phyloP scores from a whole-genome alignment of 1,284 basidiomycete species.

The Phylloporus gajari region DNA sequence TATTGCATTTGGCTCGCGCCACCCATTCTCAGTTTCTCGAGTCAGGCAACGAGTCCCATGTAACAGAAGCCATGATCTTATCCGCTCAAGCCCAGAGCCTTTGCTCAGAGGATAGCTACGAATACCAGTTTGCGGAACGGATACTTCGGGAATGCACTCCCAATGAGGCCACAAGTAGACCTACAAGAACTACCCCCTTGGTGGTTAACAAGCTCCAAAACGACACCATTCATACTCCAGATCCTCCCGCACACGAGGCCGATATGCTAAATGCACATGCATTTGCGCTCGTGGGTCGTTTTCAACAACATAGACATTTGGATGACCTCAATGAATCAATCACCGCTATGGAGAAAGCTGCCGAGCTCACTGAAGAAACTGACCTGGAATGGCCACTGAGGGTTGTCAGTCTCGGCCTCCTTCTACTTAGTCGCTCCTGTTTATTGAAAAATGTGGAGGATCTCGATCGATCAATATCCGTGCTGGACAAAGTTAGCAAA shows the following conservation, averaged over 20 bases:
- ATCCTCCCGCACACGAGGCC: background rate
- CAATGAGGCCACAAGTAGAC: background rate
- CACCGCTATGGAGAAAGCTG: background rate
- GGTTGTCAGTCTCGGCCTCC: background rate
- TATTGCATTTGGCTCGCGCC: background rate
- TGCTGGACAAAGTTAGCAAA: background rate
- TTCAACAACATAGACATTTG: background rate
- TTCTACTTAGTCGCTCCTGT: background rate
- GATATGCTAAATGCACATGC: background rate
- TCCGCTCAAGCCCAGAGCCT: background rate
- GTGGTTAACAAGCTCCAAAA: too few relatives aligned
- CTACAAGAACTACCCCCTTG: background rate
- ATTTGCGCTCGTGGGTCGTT: background rate
- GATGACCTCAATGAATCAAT: background rate
- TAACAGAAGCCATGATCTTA: background rate
- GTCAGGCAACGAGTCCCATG: background rate
- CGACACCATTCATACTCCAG: background rate
- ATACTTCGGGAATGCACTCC: background rate
- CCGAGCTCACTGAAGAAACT: background rate
- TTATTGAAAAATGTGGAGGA: background rate
- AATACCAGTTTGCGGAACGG: background rate
- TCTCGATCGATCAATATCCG: background rate
- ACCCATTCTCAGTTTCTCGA: background rate
- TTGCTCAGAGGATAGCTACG: background rate
- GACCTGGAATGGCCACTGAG: constrained; percentile 1